A percentile compares a stretch with the other conserved stretches of the same genome.
Evolutionary conservation across 1,284 basidiomycete species (phyloP).

Genomic region (Tilletia setariae): DNA sequence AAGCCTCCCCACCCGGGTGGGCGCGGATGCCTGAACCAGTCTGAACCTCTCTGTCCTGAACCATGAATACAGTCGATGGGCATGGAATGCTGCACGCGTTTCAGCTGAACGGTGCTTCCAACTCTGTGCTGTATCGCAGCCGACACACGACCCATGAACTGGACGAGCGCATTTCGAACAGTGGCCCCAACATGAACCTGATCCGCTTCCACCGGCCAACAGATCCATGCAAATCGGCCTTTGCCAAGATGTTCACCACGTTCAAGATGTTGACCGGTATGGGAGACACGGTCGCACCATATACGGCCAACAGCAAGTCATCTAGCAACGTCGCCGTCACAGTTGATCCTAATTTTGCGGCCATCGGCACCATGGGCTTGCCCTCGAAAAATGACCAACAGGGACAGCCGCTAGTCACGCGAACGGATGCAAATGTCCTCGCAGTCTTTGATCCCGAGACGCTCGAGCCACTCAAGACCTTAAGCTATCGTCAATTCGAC

Average conservation of each 20-base stretch:
- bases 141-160: background rate
- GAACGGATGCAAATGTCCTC: background rate
- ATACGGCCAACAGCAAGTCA: background rate
- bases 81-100: background rate
- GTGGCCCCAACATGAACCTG: background rate
- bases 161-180: background rate
- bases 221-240: background rate
- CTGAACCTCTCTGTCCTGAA: background rate
- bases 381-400: background rate
- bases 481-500: background rate
- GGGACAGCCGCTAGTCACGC: background rate
- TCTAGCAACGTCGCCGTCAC: background rate
- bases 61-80: background rate
- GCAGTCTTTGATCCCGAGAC: background rate
- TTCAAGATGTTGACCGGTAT: background rate
- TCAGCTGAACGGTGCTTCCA: background rate
- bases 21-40: background rate
- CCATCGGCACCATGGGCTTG: background rate
- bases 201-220: background rate
- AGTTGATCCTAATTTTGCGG: background rate
- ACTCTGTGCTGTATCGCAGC: background rate
- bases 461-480: background rate
- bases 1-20: background rate
- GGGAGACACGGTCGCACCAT: background rate
- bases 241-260: background rate